Conservation (phyloP, 495 filamentous ascomycete species). For the Aspergillus steynii region DNA sequence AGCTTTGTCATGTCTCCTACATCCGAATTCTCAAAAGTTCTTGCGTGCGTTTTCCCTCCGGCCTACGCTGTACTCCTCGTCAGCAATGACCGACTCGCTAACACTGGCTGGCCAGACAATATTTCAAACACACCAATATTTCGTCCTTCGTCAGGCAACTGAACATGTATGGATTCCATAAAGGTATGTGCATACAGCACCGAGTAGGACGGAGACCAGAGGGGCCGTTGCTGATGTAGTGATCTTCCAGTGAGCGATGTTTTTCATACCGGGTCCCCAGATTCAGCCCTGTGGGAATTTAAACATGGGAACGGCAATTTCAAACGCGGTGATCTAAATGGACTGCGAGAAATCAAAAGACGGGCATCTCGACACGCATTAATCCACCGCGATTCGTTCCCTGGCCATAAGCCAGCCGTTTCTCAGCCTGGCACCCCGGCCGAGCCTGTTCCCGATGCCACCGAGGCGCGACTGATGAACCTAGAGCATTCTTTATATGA, state of each 20-base stretch:
- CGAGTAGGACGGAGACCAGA: background rate
- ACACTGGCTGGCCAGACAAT: conserved; percentile 59
- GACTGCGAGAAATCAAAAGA: conserved; percentile 93
- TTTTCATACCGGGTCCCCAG: conserved; percentile 94
- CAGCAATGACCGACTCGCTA: conserved; percentile 18
- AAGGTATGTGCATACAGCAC: conserved; percentile 62
- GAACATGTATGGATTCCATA: conserved; percentile 99
- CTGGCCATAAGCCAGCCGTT: conserved; percentile 66
- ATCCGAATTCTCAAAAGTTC: conserved; percentile 96
- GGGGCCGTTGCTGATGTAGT: conserved; percentile 15
- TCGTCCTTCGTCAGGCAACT: conserved; percentile 97
- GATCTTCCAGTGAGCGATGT: conserved; percentile 83
- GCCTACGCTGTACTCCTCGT: conserved; percentile 16
- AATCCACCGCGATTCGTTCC: conserved; percentile 93
- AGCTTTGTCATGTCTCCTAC: conserved; percentile 99
- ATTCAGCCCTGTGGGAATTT: conserved; percentile 96
- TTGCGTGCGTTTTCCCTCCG: conserved; percentile 68
- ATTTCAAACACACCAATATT: conserved; percentile 99
- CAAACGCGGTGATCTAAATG: conserved; percentile 88
- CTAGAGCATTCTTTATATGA: conserved; percentile 86
- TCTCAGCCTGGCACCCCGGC: conserved; percentile 83
- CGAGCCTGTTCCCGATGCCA: conserved; percentile 74
- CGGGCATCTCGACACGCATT: conserved; percentile 94
- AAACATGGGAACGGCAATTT: conserved; percentile 98
- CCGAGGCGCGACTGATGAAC: conserved; percentile 70